Conservation (phyloP, 2,329 filamentous ascomycete species). For the Nigrograna mackinnonii region DNA sequence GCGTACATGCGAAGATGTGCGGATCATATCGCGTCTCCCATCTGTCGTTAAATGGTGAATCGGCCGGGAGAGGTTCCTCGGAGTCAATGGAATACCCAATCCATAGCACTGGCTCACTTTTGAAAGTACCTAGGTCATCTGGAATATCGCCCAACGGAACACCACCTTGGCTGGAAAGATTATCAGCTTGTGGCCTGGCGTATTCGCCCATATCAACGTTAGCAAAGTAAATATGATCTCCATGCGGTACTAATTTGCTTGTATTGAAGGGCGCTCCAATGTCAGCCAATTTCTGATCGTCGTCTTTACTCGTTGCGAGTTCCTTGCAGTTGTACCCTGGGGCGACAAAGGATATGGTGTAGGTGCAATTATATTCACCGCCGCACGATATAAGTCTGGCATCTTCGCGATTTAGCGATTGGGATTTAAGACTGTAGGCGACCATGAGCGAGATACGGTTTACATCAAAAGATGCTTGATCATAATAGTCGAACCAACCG, state of each 20-base stretch:
- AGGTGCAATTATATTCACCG: constrained; percentile 39
- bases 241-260: constrained; percentile 29
- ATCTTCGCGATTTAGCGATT: constrained; percentile 24
- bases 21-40: constrained; percentile 36
- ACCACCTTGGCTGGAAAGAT: constrained; percentile 25
- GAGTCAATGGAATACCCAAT: constrained; percentile 37
- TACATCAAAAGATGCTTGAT: constrained; percentile 34
- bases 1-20: constrained; percentile 33
- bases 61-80: constrained; percentile 15
- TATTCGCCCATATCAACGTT: constrained; percentile 34
- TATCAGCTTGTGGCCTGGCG: constrained; percentile 23
- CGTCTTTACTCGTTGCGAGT: constrained; percentile 23
- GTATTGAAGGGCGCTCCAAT: constrained; percentile 37
- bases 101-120: constrained; percentile 39
- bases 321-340: constrained; percentile 38
- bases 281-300: constrained; percentile 19
- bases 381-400: constrained; percentile 41
- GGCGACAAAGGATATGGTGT: constrained; percentile 28
- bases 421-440: constrained; percentile 28
- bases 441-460: constrained; percentile 25
- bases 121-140: constrained; percentile 32
- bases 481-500: constrained; percentile 40
- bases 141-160: constrained; percentile 23
- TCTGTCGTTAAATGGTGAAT: constrained; percentile 22
- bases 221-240: constrained; percentile 30